These are phyloP conservation scores for Tuctoria greenei DNA, from an alignment of 176 grass and related monocot genomes.

Conservation along the genomic window DNA sequence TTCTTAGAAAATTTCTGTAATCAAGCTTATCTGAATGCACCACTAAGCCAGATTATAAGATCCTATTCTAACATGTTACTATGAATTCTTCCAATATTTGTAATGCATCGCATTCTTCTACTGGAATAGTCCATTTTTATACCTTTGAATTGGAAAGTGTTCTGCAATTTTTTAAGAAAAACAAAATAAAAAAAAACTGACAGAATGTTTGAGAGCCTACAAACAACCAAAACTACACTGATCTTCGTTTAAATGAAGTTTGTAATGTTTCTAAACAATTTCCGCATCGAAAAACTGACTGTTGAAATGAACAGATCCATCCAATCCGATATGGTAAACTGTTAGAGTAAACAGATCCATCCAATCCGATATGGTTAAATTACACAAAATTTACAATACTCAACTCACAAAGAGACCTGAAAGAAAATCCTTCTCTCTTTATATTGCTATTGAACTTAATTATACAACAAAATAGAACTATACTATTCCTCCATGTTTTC, in stretches of 20 bases:
- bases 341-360: not conserved
- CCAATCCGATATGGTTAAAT: not conserved
- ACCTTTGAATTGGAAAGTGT: not conserved
- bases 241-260: not conserved
- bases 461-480: not conserved
- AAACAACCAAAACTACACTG: not conserved
- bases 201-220: not conserved
- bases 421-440: not conserved
- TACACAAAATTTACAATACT: not conserved
- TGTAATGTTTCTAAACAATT: not conserved
- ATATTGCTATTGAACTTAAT: not conserved
- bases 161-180: not conserved
- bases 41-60: not conserved
- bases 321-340: not conserved
- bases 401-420: not conserved
- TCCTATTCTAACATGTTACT: not conserved
- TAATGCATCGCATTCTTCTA: not conserved
- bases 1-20: not conserved
- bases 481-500: not conserved
- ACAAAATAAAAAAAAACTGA: not conserved
- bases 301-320: not conserved
- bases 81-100: not conserved
- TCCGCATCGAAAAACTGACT: not conserved
- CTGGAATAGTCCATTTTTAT: not conserved
- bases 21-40: slow-evolving; percentile 1